A percentile compares a stretch with the other conserved stretches of the same genome.
These are phyloP conservation scores for Entoloma clypeatum DNA, from an alignment of 1,284 basidiomycete genomes.

Conservation along the genomic window DNA sequence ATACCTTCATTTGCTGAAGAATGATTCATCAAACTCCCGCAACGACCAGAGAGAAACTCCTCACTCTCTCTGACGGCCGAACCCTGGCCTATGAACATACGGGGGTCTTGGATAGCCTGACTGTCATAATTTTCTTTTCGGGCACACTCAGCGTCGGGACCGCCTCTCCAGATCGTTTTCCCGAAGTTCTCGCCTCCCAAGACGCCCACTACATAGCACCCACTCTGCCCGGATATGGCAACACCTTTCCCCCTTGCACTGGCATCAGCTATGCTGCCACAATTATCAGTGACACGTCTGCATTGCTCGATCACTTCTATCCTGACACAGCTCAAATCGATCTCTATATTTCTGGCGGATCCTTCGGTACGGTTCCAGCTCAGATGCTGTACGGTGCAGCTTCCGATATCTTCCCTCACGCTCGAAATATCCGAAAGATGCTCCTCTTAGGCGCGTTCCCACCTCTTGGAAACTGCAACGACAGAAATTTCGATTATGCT, in stretches of 20 bases:
- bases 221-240: conserved; percentile 46
- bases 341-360: conserved; percentile 43
- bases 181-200: conserved; percentile 26
- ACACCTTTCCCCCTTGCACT: conserved; percentile 33
- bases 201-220: conserved; percentile 35
- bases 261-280: conserved; percentile 31
- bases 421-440: conserved; percentile 36
- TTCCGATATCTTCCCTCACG: conserved; percentile 44
- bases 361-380: conserved; percentile 43
- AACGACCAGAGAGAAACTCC: conserved; percentile 26
- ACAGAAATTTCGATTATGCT: conserved; percentile 27
- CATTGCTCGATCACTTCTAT: conserved; percentile 39
- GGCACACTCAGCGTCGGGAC: conserved; percentile 40
- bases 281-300: conserved; percentile 34
- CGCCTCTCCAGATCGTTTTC: conserved; percentile 18
- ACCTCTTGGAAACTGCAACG: conserved; percentile 37
- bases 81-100: conserved; percentile 41
- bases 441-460: conserved; percentile 37
- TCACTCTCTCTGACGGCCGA: conserved; percentile 34
- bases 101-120: conserved; percentile 34
- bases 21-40: conserved; percentile 1
- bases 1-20: conserved; percentile 1
- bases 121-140: conserved; percentile 38
- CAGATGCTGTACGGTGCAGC: conserved; percentile 48
- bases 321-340: conserved; percentile 27